Base-by-base conservation (phyloP, 192 early-diverging fungal genomes). In the Mortierella alpina region DNA sequence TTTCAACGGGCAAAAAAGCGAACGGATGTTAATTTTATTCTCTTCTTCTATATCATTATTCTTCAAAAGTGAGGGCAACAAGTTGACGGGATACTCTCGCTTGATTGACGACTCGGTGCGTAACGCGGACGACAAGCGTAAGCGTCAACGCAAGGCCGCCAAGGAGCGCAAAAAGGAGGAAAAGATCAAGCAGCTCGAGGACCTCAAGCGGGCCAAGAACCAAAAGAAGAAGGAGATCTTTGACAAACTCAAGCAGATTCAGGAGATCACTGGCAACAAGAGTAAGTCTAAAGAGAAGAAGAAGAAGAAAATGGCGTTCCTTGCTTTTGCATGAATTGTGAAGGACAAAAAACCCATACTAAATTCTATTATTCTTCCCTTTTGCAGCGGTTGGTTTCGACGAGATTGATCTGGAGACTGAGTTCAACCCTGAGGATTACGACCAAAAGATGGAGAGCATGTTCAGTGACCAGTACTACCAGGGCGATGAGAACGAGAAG, bases 131-230 rank as follows among this genome's bases (percentile, higher is more conserved):
- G 90, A 92, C 41, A 90, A 87, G 41, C 91, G 98, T 20, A 91
- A 94, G 62, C 82, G 87, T 11, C 84, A 92, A n/a, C 89, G 98
- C 22, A 84, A 94, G 72, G 82, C 88, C 5, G 80, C 86, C 48
- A 91, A 91, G 66, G 88, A 93, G 40, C 88, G 92, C 70, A 95
- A 97, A 86, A 74, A 84, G 20, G 91, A 90, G 56, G 88, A 92
- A 54, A 95, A 94, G 76, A 53, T 72, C 44, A 73, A 86, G 39
- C 92, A 95, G 82, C 79, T 84, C 11, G 93, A 98, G 75, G 96
- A 97, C 74, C 88, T 98, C 41, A 96, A 96, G 81, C 90, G 93
- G 59, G 82, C 97, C 51, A 96, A 96, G 89, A 97, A 96, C 77
- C 82, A 93, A 51, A 98, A 97, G 89, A 94, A 91, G 77, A 89